Conservation (phyloP, 176 grass and related monocot species). For the Olyra latifolia region DNA sequence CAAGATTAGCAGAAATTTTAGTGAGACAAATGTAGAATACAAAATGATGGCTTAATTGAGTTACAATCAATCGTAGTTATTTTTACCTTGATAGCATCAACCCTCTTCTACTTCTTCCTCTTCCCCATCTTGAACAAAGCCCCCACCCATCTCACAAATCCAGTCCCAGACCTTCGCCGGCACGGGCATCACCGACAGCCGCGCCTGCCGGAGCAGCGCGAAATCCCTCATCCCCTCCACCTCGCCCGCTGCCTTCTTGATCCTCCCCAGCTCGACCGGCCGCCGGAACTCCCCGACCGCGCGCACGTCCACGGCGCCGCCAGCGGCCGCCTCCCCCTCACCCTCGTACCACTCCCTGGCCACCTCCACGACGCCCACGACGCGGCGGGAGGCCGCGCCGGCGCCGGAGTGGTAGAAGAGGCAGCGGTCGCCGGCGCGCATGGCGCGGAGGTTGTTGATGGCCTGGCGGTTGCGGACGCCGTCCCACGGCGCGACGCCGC, state of each 20-base stretch:
- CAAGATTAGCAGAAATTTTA: not conserved
- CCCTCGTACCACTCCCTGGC: conserved; percentile 61
- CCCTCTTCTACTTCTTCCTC: conserved; percentile 21
- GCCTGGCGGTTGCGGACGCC: conserved; percentile 84
- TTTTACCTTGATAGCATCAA: conserved; percentile 36
- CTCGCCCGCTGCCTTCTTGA: conserved; percentile 64
- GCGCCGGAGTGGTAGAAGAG: conserved; percentile 88
- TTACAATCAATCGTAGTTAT: not conserved
- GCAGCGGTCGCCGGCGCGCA: conserved; percentile 60
- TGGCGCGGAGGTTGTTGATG: conserved; percentile 65
- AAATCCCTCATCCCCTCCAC: conserved; percentile 67
- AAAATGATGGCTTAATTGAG: not conserved
- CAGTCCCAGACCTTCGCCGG: conserved; percentile 58
- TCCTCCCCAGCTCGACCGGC: conserved; percentile 54
- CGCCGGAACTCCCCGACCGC: conserved; percentile 52
- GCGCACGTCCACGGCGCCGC: conserved; percentile 75
- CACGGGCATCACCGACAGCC: conserved; percentile 83
- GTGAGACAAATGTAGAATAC: not conserved
- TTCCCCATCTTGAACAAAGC: conserved; percentile 42
- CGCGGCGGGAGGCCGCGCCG: conserved; percentile 47
- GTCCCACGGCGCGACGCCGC: conserved; percentile 78
- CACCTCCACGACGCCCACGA: conserved; percentile 77
- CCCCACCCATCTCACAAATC: conserved; percentile 74
- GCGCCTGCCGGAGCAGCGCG: conserved; percentile 66
- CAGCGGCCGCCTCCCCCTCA: not conserved